Evolutionary conservation across 345 rosid species (phyloP), one percentile per base, ranked within the genome.

Genomic region (Rhodomyrtus tomentosa): DNA sequence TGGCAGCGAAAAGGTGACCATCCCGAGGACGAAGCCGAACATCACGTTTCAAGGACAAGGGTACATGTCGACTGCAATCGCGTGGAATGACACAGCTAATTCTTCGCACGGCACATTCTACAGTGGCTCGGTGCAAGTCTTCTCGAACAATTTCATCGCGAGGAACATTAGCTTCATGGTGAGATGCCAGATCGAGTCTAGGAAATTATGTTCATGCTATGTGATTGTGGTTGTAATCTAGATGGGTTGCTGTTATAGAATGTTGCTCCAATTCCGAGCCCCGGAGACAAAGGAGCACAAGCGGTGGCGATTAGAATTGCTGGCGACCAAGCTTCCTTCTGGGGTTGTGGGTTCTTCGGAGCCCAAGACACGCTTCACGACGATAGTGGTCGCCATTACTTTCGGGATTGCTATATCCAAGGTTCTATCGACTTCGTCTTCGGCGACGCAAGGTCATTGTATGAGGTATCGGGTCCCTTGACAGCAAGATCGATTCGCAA

Each of bases 331-430:
- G 89, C 97, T 0, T 93, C 92, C 11, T 96, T 96, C 76, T 85
- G 88, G 83, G 98, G 98, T 4, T 96, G 99, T 56, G 98, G 98
- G 62, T 96, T 96, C 91, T 94, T 93, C 32, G 99, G 99, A 87
- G 98, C 98, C 82, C 99, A 96, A 89, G 98, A 96, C 85, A 96
- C 98, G 2, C 98, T 96, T 81, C 99, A 94, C 84, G 98, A 95
- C 40, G 99, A 96, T 40, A 86, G 55, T 45, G 98, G 98, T 59
- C 96, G 99, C 32, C 99, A 96, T 87, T 95, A 92, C 88, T 96
- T 95, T 84, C 95, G 88, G 88, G 96, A 96, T 79, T 96, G 99
- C 81, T 94, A 93, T 58, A 94, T 96, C 72, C 99, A 96, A 89
- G 98, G 99, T 36, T 95, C 99, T 50, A 97, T 97, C 80, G 98